These are phyloP conservation scores for Aspergillus cristatus DNA, from an alignment of 495 filamentous ascomycete species.

Conservation along the genomic window DNA sequence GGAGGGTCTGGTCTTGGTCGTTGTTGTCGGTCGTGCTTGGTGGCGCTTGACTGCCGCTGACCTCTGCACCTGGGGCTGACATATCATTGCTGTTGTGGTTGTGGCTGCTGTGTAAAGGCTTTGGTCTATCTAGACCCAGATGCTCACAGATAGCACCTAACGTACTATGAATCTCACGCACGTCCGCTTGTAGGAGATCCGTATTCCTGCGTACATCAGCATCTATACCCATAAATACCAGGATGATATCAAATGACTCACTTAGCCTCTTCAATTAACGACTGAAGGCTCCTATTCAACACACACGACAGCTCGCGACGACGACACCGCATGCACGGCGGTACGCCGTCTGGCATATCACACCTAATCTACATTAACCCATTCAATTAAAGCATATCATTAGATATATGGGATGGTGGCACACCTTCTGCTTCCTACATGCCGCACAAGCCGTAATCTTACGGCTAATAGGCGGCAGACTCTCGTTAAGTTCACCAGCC, in stretches of 20 bases:
- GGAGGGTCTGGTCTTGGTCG: slow-evolving; percentile 12
- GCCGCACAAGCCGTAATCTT: slow-evolving; percentile 39
- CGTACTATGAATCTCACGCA: slow-evolving; percentile 1
- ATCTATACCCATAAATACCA: not conserved
- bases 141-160: slow-evolving; percentile 3
- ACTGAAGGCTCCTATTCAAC: slow-evolving; percentile 37
- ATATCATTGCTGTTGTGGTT: not conserved
- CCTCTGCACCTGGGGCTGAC: no score
- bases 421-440: slow-evolving; percentile 36
- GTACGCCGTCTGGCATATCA: slow-evolving; percentile 27
- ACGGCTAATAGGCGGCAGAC: slow-evolving; percentile 30
- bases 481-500: slow-evolving; percentile 3
- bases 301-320: slow-evolving; percentile 31
- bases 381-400: slow-evolving; percentile 4
- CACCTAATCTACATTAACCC: slow-evolving; percentile 29
- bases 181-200: slow-evolving; percentile 12
- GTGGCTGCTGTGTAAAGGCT: not conserved
- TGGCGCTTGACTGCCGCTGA: not conserved
- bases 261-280: slow-evolving; percentile 29
- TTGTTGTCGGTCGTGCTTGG: not conserved
- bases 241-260: slow-evolving; percentile 5
- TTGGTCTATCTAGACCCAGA: slow-evolving; percentile 3
- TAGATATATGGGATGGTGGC: slow-evolving; percentile 1
- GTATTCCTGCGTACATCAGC: slow-evolving; percentile 8
- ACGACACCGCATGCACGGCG: slow-evolving; percentile 31